A percentile compares a stretch with the other conserved stretches of the same genome.
Conservation (phyloP, 2,329 filamentous ascomycete genomes). For the Hymenoscyphus albidus region DNA sequence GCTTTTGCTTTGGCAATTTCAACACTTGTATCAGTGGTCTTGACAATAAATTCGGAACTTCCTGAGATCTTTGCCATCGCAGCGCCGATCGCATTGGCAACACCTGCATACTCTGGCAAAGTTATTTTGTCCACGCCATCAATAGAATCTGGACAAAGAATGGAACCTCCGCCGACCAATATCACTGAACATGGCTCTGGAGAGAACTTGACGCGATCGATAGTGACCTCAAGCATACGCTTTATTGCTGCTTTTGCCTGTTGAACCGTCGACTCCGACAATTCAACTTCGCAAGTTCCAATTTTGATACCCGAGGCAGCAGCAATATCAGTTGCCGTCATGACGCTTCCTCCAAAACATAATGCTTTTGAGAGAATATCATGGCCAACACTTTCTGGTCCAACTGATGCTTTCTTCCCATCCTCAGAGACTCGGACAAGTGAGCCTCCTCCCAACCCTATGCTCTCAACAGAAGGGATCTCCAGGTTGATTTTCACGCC, state of each 20-base stretch:
- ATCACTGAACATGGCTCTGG: slow-evolving; percentile 48
- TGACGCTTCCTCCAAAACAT: slow-evolving; percentile 49
- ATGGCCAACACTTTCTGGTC: slow-evolving; percentile 53
- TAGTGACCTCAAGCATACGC: slow-evolving; percentile 46
- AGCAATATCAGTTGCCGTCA: slow-evolving; percentile 52
- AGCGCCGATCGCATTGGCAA: slow-evolving; percentile 57
- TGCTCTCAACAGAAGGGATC: slow-evolving; percentile 51
- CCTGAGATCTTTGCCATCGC: slow-evolving; percentile 39
- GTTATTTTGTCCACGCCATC: slow-evolving; percentile 47
- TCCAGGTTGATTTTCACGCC: slow-evolving; percentile 56
- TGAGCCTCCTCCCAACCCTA: slow-evolving; percentile 54
- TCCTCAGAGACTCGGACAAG: slow-evolving; percentile 34
- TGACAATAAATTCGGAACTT: background rate
- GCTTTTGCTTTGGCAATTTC: background rate
- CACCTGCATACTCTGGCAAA: slow-evolving; percentile 47
- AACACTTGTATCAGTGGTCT: background rate
- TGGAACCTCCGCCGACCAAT: slow-evolving; percentile 53
- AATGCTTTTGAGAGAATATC: slow-evolving; percentile 44
- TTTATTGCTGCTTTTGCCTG: slow-evolving; percentile 29
- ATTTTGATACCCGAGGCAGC: slow-evolving; percentile 31
- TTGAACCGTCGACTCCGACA: slow-evolving; percentile 16
- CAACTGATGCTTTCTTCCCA: slow-evolving; percentile 39
- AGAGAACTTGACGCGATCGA: slow-evolving; percentile 55
- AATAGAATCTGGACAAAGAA: slow-evolving; percentile 43
- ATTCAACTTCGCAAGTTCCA: slow-evolving; percentile 13